phyloP scores from a whole-genome alignment of 768 basidiomycete genomes.

The Boletus rubroflammeus region DNA sequence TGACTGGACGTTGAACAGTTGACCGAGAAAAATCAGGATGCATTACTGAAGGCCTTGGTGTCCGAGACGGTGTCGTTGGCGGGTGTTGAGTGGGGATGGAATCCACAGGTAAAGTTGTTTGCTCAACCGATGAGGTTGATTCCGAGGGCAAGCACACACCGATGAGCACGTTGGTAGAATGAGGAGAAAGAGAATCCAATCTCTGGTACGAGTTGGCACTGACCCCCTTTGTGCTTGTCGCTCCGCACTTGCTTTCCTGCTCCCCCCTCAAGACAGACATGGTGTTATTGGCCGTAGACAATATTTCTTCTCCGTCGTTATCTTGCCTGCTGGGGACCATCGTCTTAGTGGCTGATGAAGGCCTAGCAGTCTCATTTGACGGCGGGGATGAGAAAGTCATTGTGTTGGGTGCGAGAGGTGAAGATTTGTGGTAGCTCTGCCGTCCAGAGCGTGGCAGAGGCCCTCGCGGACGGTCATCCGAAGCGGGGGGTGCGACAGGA shows the following conservation, averaged over 20 bases:
- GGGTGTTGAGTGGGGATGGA: constrained; percentile 12
- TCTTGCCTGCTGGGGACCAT: background rate
- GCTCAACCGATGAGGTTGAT: constrained; percentile 15
- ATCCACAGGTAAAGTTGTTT: constrained; percentile 6
- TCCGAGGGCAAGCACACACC: constrained; percentile 32
- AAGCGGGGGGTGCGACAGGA: background rate
- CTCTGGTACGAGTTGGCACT: constrained; percentile 34
- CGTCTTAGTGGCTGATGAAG: constrained; percentile 4
- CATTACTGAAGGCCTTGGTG: constrained; percentile 9
- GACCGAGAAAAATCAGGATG: constrained; percentile 18
- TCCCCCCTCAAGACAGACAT: background rate
- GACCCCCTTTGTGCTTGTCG: constrained; percentile 16
- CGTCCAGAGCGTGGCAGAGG: constrained; percentile 39
- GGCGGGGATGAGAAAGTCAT: constrained; percentile 16
- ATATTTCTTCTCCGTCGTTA: background rate
- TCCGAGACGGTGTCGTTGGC: constrained; percentile 20
- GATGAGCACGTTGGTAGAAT: constrained; percentile 44
- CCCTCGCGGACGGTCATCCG: constrained; percentile 7
- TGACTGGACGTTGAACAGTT: constrained; percentile 25
- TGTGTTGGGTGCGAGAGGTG: constrained; percentile 5
- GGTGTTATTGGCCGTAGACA: background rate
- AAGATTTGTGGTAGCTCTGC: constrained; percentile 31
- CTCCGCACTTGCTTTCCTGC: constrained; percentile 33
- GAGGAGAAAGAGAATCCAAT: constrained; percentile 58
- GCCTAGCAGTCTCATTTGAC: constrained; percentile 23